phyloP scores from a whole-genome alignment of 495 filamentous ascomycete genomes.

The Geopyxis carbonaria region DNA sequence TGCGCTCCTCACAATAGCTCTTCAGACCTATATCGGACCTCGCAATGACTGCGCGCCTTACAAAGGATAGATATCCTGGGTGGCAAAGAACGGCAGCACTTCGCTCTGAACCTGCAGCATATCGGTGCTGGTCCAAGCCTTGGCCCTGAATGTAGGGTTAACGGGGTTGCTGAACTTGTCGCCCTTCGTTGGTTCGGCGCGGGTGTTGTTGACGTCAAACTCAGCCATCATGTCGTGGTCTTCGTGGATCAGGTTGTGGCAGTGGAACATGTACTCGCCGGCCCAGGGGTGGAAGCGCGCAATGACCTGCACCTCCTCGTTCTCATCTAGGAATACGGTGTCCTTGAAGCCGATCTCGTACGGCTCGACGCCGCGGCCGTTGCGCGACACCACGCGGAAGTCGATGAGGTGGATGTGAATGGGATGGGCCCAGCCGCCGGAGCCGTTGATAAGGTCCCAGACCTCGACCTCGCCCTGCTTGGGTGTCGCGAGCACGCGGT shows the following conservation, averaged over 20 bases:
- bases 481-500: constrained; percentile 35
- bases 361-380: constrained; percentile 26
- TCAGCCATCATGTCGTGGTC: constrained; percentile 33
- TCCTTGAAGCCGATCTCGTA: constrained; percentile 41
- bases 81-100: constrained; percentile 13
- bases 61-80: constrained; percentile 20
- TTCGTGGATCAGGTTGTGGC: constrained; percentile 8
- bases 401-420: constrained; percentile 39
- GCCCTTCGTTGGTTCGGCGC: constrained; percentile 44
- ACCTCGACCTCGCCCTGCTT: constrained; percentile 34
- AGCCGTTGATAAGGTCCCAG: constrained; percentile 33
- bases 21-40: too few species aligned
- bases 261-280: constrained; percentile 37
- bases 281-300: constrained; percentile 36
- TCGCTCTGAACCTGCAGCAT: constrained; percentile 1
- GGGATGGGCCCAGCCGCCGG: constrained; percentile 36
- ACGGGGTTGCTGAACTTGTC: constrained; percentile 23
- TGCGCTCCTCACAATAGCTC: too few species aligned
- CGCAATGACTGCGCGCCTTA: too few species aligned
- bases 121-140: constrained; percentile 8
- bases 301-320: constrained; percentile 19
- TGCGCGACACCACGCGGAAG: constrained; percentile 21
- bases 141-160: constrained; percentile 13
- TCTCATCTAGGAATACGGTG: constrained; percentile 32
- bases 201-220: constrained; percentile 92